Evolutionary conservation across 768 basidiomycete species (phyloP), one percentile per base, ranked within the genome.

Genomic region (Boletus reticulatus): DNA sequence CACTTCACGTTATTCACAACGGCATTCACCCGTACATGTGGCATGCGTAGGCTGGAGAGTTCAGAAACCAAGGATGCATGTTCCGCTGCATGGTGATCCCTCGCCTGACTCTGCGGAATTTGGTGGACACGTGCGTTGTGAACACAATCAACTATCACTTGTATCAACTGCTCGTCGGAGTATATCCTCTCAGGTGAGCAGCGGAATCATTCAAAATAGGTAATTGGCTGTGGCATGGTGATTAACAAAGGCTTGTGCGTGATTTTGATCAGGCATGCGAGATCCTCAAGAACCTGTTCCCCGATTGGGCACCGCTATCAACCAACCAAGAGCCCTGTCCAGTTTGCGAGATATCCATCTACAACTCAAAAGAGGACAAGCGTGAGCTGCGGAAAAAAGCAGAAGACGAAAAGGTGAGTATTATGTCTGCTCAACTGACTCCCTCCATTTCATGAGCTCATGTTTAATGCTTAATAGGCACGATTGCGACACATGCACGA

Each of bases 41-140:
- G 48, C 45, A 48, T 58, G 43, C 7, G 54, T 34, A 94, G 92
- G 91, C 67, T 94, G 92, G 92, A 76, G 76, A 66, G 70, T 82
- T 50, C 63, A 70, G 43, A 87, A 80, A 62, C 92, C 92, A 22
- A 89, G 82, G 70, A 91, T 94, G 88, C 92, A 94, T 66, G 71
- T 73, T 29, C 62, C 70, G 37, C 75, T 73, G 38, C 66, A 81
- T 63, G 71, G 67, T 24, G 92, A 94, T 69, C 88, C 87, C 11
- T 72, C 80, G 14, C 92, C 92, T 6, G 84, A 86, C 63, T 75
- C 80, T 27, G 66, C 68, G 6, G 80, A 81, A 29, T 93, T 78
- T 67, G 61, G 68, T 42, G 66, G 69, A 36, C 80, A 94, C 65
- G 85, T 93, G 47, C 65, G 72, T 4, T 94, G 92, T 66, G 86